Conservation (phyloP, 441 rosid species). For the Eruca vesicaria region DNA sequence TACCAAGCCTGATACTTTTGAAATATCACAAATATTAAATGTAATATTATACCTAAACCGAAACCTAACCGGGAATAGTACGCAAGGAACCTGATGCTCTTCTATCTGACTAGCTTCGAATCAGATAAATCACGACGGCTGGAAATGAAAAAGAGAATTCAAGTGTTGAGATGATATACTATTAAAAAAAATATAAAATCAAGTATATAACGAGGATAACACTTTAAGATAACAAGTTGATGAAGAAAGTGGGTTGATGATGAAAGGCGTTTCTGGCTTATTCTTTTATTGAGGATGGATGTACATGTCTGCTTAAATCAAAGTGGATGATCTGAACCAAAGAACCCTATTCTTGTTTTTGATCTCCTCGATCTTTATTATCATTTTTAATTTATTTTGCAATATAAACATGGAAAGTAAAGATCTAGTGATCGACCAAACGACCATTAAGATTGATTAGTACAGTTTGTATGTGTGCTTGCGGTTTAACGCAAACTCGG, state of each 20-base stretch:
- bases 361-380: background rate
- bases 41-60: background rate
- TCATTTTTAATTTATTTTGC: background rate
- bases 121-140: conserved; percentile 10
- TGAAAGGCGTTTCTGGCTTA: conserved; percentile 18
- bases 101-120: conserved; percentile 21
- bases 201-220: conserved; percentile 1
- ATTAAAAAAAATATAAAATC: background rate
- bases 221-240: conserved; percentile 21
- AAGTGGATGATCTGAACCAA: conserved; percentile 14
- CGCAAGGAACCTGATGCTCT: conserved; percentile 1
- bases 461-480: conserved; percentile 5
- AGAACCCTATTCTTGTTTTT: conserved; percentile 13
- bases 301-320: background rate
- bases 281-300: conserved; percentile 22
- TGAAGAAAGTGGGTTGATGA: conserved; percentile 23
- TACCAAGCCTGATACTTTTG: background rate
- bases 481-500: conserved; percentile 2
- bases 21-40: background rate
- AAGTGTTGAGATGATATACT: conserved; percentile 14
- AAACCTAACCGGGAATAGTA: conserved; percentile 12
- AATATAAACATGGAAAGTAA: background rate
- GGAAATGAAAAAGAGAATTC: background rate
- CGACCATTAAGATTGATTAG: background rate
- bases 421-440: background rate